Base-by-base conservation (phyloP, 257 asterid genomes). In the Ligustrum vulgare region DNA sequence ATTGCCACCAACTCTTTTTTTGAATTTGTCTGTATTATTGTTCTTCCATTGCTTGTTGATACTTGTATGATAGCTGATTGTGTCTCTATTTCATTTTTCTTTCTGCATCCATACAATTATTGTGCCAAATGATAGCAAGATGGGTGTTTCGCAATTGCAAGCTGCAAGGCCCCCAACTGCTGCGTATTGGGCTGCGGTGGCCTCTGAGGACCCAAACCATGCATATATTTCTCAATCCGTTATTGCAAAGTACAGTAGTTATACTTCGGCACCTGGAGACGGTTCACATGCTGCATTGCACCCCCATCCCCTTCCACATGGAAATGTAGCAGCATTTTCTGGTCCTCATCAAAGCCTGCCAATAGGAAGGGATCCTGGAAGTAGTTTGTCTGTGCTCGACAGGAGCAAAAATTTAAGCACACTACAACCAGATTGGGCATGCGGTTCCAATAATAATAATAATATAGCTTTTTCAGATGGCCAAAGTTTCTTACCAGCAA, bases 151-250 rank as follows among this genome's bases (percentile, higher is more conserved):
- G 37, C 35, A 35, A 35, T 35, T 23, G 36, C 34, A 64, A 11
- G 32, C 69, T 22, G 34, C 16, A 32, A 64, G 69, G 69, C 37
- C 37, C 37, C 37, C 6, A 64, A 28, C 36, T 64, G 35, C 69
- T 28, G 69, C 69, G 4, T 64, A 64, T 16, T 64, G 69, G 69
- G 36, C 16, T 23, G 35, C 69, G 10, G 34, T 64, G 69, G 69
- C 69, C 8, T 64, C 69, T 64, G 69, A 64, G 69, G 69, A 64
- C 69, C 25, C 36, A 7, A 64, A 35, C 25, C 34, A 6, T 64
- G 69, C 12, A 20, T 13, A 23, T 64, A 18, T 32, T 25, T 25
- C 34, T 20, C 69, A 64, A 23, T 64, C 69, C 25, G 34, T 64
- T 7, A 64, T 31, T 64, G 35, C 37, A 35, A 35, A 64, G 69